These are phyloP conservation scores for Cyberlindnera amylophila DNA, from an alignment of 805 yeast species.

Conservation along the genomic window DNA sequence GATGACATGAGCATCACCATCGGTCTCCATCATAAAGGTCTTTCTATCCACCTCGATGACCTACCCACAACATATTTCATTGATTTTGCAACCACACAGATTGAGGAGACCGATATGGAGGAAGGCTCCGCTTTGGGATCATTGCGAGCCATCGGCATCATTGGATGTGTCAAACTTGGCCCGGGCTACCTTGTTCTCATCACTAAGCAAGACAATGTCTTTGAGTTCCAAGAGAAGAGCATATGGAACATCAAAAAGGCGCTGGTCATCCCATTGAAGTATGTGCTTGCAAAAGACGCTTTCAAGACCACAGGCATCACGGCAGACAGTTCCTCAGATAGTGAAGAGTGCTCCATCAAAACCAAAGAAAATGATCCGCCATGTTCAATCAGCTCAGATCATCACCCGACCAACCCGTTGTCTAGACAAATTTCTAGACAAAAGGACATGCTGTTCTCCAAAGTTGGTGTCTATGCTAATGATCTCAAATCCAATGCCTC, in stretches of 20 bases:
- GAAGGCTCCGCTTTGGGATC: slow-evolving; percentile 1
- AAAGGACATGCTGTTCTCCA: slow-evolving; percentile 24
- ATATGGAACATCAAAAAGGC: slow-evolving; percentile 21
- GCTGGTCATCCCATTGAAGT: slow-evolving; percentile 24
- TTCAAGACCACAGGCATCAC: slow-evolving; percentile 6
- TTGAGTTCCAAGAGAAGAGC: slow-evolving; percentile 12
- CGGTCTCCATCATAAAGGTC: slow-evolving; percentile 14
- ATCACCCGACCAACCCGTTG: not conserved
- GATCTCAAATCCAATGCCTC: slow-evolving; percentile 27
- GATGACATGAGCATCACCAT: slow-evolving; percentile 1
- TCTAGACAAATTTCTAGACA: slow-evolving; percentile 12
- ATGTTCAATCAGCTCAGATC: not conserved
- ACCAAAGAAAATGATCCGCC: not conserved
- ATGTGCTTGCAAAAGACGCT: slow-evolving; percentile 15
- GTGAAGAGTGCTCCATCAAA: not conserved
- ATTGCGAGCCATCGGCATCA: slow-evolving; percentile 14
- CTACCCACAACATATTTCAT: not conserved
- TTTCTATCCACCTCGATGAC: slow-evolving; percentile 4
- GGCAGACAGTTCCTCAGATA: not conserved
- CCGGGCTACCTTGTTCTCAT: slow-evolving; percentile 25
- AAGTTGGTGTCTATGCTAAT: slow-evolving; percentile 26
- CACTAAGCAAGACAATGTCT: slow-evolving; percentile 15
- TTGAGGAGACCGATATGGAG: not conserved
- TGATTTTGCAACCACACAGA: not conserved
- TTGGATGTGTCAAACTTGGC: slow-evolving; percentile 24